Conservation (phyloP, 2,329 filamentous ascomycete species). For the Neospermospora avenae region DNA sequence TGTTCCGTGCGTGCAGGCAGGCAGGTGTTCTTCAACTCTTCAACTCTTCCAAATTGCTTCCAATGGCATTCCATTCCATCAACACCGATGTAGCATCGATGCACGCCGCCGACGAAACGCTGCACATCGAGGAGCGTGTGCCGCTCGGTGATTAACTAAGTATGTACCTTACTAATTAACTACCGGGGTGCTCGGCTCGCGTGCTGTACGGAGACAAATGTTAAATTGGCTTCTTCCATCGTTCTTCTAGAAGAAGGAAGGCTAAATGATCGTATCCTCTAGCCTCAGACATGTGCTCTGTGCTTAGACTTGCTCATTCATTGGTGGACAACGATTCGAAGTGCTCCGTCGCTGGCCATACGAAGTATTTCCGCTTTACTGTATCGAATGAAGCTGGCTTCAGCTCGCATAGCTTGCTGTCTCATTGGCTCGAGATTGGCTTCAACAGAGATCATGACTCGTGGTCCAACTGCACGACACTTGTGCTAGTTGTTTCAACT, state of each 20-base stretch:
- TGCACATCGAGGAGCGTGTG: neutral
- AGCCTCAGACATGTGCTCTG: slow-evolving; percentile 4
- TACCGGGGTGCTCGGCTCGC: slow-evolving; percentile 8
- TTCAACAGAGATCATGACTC: neutral
- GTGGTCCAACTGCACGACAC: neutral
- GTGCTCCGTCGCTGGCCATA: too few relatives aligned
- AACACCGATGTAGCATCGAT: neutral
- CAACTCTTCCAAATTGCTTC: neutral
- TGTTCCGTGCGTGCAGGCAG: too few relatives aligned
- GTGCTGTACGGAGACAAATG: neutral
- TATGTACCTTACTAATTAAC: too few relatives aligned
- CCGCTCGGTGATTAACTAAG: neutral
- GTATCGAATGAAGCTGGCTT: too few relatives aligned
- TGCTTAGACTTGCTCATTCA: neutral
- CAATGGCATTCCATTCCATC: neutral
- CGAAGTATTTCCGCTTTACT: too few relatives aligned
- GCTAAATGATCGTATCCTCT: slow-evolving; percentile 6
- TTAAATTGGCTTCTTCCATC: slow-evolving; percentile 28
- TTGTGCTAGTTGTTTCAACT: neutral
- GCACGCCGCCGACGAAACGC: neutral
- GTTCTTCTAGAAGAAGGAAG: slow-evolving; percentile 25
- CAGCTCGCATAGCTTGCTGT: too few relatives aligned
- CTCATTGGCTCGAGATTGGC: neutral
- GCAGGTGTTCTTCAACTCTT: slow-evolving; percentile 1
- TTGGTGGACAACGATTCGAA: neutral